These are phyloP conservation scores for Aspergillus kassunensis DNA, from an alignment of 495 filamentous ascomycete genomes.

Conservation along the genomic window DNA sequence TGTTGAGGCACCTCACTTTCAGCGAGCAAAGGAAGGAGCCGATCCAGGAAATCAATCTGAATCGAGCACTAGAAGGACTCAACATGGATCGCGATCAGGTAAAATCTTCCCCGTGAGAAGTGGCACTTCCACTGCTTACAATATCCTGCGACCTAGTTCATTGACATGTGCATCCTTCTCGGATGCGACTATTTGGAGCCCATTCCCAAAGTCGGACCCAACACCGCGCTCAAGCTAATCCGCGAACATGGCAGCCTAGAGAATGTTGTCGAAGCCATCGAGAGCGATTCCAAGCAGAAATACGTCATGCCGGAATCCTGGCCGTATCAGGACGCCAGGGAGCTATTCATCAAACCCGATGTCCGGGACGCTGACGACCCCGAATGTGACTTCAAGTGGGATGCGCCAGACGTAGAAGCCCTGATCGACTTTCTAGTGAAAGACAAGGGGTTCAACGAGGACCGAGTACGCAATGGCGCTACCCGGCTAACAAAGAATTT, in stretches of 20 bases:
- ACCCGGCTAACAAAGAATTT: constrained; percentile 77
- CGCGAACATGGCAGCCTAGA: constrained; percentile 84
- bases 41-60: constrained; percentile 89
- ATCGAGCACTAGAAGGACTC: constrained; percentile 77
- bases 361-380: constrained; percentile 80
- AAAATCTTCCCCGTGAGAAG: constrained; percentile 7
- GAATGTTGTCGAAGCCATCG: constrained; percentile 73
- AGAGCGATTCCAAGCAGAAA: constrained; percentile 70
- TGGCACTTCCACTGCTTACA: background rate
- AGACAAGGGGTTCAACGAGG: constrained; percentile 96
- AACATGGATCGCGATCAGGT: constrained; percentile 83
- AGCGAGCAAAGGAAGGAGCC: constrained; percentile 96
- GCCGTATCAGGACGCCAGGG: constrained; percentile 87
- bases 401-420: constrained; percentile 83
- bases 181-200: constrained; percentile 98
- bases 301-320: constrained; percentile 86
- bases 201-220: constrained; percentile 87
- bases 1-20: constrained; percentile 91
- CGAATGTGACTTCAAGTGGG: constrained; percentile 96
- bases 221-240: constrained; percentile 87
- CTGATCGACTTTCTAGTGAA: constrained; percentile 81
- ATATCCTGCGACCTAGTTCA: constrained; percentile 57
- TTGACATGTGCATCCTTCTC: constrained; percentile 95
- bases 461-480: constrained; percentile 76
- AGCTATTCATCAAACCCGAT: constrained; percentile 85